Conservation (phyloP, 2,329 filamentous ascomycete species). For the Apiospora saccharicola region DNA sequence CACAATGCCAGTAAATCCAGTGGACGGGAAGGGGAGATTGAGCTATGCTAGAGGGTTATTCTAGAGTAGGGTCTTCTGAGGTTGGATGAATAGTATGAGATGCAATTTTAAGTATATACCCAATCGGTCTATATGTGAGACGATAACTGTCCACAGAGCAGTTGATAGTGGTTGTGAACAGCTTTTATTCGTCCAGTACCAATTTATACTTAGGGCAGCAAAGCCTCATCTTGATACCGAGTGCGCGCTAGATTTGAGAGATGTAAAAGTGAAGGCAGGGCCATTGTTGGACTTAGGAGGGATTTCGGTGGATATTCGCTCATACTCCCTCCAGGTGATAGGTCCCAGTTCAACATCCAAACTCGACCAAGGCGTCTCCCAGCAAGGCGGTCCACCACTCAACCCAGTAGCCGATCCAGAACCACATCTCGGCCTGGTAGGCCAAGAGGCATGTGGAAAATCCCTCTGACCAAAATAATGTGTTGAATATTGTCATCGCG, state of each 20-base stretch:
- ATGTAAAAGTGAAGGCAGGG: no score
- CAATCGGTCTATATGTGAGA: no score
- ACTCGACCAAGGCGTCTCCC: background rate
- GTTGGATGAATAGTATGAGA: no score
- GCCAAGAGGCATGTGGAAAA: background rate
- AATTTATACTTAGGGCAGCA: background rate
- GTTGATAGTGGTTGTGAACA: no score
- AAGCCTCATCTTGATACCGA: background rate
- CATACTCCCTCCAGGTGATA: background rate
- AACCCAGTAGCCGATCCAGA: background rate
- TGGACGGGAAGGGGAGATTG: background rate
- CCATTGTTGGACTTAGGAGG: background rate
- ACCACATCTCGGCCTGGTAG: background rate
- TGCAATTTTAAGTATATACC: no score
- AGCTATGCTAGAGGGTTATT: background rate
- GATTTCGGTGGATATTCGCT: background rate
- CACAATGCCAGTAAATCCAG: slow-evolving; percentile 41
- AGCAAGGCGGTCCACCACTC: background rate
- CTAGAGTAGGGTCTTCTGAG: background rate
- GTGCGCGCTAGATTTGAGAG: no score
- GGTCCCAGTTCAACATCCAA: background rate
- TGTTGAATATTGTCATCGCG: background rate
- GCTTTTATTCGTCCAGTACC: no score
- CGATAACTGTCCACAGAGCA: no score
- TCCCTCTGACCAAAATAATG: background rate